Evolutionary conservation across 2,329 filamentous ascomycete species (phyloP).

Genomic region (Tolypocladium tropicale): DNA sequence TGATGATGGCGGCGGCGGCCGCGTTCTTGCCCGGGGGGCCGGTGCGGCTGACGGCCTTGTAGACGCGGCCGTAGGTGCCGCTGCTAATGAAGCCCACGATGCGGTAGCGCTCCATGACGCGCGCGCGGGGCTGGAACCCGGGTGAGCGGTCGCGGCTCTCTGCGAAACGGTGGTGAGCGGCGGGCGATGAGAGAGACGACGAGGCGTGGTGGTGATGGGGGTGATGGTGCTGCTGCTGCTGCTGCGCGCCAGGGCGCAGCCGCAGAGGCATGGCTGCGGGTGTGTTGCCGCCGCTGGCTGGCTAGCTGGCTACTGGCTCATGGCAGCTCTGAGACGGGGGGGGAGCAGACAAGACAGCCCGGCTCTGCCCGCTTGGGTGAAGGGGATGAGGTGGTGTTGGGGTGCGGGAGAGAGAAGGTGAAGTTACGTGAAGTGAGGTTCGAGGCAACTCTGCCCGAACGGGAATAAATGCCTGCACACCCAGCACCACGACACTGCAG

Average conservation of each 20-base stretch:
- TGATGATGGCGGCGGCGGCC: background rate
- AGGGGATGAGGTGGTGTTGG: no score
- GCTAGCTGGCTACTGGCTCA: background rate
- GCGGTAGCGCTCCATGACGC: slow-evolving; percentile 86
- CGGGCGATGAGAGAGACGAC: slow-evolving; percentile 8
- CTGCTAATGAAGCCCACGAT: slow-evolving; percentile 98
- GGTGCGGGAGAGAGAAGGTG: background rate
- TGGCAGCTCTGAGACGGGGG: background rate
- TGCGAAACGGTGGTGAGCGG: slow-evolving; percentile 29
- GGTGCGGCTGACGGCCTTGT: slow-evolving; percentile 72
- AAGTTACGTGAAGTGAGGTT: background rate
- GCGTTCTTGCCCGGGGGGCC: background rate
- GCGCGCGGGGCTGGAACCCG: slow-evolving; percentile 65
- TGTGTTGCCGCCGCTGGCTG: background rate
- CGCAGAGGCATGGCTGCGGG: slow-evolving; percentile 20
- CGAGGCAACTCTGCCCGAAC: slow-evolving; percentile 4
- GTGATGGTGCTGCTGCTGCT: slow-evolving; percentile 3
- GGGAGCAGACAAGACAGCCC: no score
- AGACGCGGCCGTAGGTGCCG: slow-evolving; percentile 94
- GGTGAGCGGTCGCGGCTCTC: slow-evolving; percentile 43
- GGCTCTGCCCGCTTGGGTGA: background rate
- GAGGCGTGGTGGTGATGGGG: slow-evolving; percentile 8
- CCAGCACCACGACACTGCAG: background rate
- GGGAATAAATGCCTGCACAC: background rate
- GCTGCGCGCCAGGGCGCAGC: slow-evolving; percentile 16